These are phyloP conservation scores for Penicillium sp. DNA, from an alignment of 2,329 filamentous ascomycete genomes.

Conservation along the genomic window DNA sequence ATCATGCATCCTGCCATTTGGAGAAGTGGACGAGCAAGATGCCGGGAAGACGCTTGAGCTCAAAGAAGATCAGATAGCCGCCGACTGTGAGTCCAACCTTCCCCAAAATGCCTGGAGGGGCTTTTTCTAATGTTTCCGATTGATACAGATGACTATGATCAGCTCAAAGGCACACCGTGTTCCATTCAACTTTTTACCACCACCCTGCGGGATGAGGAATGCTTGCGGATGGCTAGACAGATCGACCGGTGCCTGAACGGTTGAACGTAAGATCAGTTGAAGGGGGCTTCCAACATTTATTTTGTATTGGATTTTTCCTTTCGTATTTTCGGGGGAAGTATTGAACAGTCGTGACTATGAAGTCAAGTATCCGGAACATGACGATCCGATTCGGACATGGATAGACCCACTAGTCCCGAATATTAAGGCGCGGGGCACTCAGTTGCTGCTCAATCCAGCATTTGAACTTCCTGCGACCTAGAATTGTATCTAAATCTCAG, in stretches of 20 bases:
- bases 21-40: constrained; percentile 15
- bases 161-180: constrained; percentile 28
- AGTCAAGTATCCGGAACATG: not conserved
- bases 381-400: not conserved
- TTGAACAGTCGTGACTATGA: not conserved
- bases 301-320: too few relatives aligned
- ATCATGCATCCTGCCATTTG: constrained; percentile 49
- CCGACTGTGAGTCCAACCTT: constrained; percentile 22
- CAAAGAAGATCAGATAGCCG: constrained; percentile 13
- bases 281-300: not conserved
- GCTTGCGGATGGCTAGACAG: constrained; percentile 25
- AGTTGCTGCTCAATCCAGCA: not conserved
- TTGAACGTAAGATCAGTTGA: not conserved
- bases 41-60: constrained; percentile 9
- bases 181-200: constrained; percentile 30
- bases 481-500: not conserved
- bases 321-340: too few relatives aligned
- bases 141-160: constrained; percentile 22
- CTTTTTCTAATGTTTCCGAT: not conserved
- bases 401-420: not conserved
- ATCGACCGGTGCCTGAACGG: constrained; percentile 27
- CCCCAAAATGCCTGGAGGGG: too few relatives aligned
- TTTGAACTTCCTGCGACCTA: not conserved
- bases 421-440: not conserved
- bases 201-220: constrained; percentile 32